Base-by-base conservation (phyloP, 2,329 filamentous ascomycete genomes). In the Raffaelea ambrosiae region DNA sequence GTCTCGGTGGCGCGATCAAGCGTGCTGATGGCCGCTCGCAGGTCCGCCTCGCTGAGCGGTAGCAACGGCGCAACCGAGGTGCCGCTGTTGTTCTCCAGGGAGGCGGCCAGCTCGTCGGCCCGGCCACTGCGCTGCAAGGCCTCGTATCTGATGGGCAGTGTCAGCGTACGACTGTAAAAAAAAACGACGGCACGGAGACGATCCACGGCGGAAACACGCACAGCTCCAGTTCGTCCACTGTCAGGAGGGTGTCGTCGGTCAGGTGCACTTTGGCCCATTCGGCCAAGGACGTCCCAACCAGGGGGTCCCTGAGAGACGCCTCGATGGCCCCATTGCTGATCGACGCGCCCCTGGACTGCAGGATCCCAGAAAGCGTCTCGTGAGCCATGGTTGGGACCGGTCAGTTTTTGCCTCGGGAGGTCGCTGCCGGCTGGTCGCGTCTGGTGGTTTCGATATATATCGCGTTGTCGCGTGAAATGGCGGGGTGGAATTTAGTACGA, bases 1-100 rank as follows among this genome's bases (percentile, higher is more conserved):
- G 73, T 74, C 18, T 72, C 72, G 1, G 84, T 86, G 2, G 83
- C 85, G 35, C 69, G 69, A 50, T 77, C 72, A n/a, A 88, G 67
- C 46, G 83, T 76, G 3, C 75, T 71, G 44, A 85, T 79, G 16
- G 84, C 83, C 38, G 67, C 62, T 46, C 70, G 69, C 48, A 87
- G 67, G 45, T 86, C 80, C 22, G 74, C 66, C 49, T 86, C 81
- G 14, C 69, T 65, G 41, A 84, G 62, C 5, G 75, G 71, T 47
- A 72, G 72, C 31, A 74, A 63, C 26, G 26, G 13, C 26, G 26
- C 13, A 13, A 13, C 26, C 29, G 66, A 57, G 4, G 68, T 65
- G n/a, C 10, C 36, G 8, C 26, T 74, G 42, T 35, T 22, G 2
- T 13, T 13, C 54, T 53, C 78, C 70, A 72, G 63, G 35, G 65